Conservation (phyloP, 768 basidiomycete genomes). For the Cytidiella melzeri region DNA sequence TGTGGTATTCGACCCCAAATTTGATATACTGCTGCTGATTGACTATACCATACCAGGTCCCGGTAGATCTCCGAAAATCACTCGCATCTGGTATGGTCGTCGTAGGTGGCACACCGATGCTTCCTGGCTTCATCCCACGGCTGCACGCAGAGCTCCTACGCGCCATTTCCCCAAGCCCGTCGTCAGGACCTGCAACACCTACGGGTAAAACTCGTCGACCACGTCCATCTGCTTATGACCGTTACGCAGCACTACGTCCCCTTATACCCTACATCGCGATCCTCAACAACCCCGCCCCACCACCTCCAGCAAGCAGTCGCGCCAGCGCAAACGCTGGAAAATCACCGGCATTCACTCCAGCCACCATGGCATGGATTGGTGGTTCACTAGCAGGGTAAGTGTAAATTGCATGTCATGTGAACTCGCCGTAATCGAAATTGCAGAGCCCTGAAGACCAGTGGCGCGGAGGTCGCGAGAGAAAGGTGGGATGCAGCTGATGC, state of each 20-base stretch:
- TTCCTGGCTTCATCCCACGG: slow-evolving; percentile 90
- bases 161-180: slow-evolving; percentile 41
- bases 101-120: slow-evolving; percentile 83
- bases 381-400: slow-evolving; percentile 87
- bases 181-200: slow-evolving; percentile 27
- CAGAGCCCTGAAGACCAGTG: slow-evolving; percentile 83
- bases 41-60: slow-evolving; percentile 46
- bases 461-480: slow-evolving; percentile 75
- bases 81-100: slow-evolving; percentile 82
- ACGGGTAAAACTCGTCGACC: slow-evolving; percentile 33
- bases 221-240: slow-evolving; percentile 55
- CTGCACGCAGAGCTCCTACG: slow-evolving; percentile 74
- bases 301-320: slow-evolving; percentile 37
- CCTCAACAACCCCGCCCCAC: slow-evolving; percentile 76
- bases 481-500: slow-evolving; percentile 74
- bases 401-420: neutral
- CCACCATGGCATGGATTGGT: slow-evolving; percentile 85
- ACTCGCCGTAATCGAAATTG: too few relatives aligned
- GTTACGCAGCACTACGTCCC: slow-evolving; percentile 66
- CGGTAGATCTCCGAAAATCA: slow-evolving; percentile 83
- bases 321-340: slow-evolving; percentile 65
- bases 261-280: slow-evolving; percentile 73
- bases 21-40: neutral
- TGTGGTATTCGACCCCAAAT: neutral
- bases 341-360: slow-evolving; percentile 83